phyloP scores from a whole-genome alignment of 352 stramenopile species.

The Elongisporangium prolatum region DNA sequence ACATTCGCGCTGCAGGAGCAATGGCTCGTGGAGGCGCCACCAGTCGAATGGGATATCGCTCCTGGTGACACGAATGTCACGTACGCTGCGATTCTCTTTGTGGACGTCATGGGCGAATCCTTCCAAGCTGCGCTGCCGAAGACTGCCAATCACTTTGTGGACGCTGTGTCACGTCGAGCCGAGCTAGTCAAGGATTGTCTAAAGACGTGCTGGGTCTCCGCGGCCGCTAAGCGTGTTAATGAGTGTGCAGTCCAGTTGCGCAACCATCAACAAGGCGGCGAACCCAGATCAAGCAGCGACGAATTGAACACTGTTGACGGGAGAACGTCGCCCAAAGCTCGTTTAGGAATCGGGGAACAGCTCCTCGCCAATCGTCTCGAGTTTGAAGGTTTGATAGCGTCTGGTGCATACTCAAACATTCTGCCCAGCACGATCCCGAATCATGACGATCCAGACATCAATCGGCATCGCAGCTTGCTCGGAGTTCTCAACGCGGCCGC shows the following conservation, averaged over 20 bases:
- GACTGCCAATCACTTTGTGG: constrained; percentile 83
- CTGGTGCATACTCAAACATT: not conserved
- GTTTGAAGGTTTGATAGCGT: constrained; percentile 37
- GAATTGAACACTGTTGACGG: not conserved
- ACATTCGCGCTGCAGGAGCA: constrained; percentile 87
- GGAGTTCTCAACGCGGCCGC: constrained; percentile 77
- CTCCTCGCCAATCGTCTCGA: constrained; percentile 46
- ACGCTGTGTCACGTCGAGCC: constrained; percentile 66
- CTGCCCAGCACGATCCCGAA: constrained; percentile 5
- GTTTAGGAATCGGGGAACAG: not conserved
- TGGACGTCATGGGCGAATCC: constrained; percentile 57
- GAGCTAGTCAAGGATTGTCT: constrained; percentile 85
- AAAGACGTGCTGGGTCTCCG: constrained; percentile 77
- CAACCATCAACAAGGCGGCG: not conserved
- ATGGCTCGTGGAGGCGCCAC: constrained; percentile 73
- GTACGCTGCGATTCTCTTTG: constrained; percentile 63
- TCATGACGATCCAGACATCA: constrained; percentile 35
- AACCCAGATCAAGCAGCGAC: not conserved
- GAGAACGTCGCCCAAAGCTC: not conserved
- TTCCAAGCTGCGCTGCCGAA: constrained; percentile 75
- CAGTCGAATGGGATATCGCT: constrained; percentile 67
- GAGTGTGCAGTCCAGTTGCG: constrained; percentile 49
- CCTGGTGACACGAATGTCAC: constrained; percentile 9
- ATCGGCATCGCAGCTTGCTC: constrained; percentile 46
- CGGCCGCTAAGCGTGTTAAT: constrained; percentile 63